These are phyloP conservation scores for Tetrahymena malaccensis DNA, from an alignment of 73 alveolate genomes.

Conservation along the genomic window DNA sequence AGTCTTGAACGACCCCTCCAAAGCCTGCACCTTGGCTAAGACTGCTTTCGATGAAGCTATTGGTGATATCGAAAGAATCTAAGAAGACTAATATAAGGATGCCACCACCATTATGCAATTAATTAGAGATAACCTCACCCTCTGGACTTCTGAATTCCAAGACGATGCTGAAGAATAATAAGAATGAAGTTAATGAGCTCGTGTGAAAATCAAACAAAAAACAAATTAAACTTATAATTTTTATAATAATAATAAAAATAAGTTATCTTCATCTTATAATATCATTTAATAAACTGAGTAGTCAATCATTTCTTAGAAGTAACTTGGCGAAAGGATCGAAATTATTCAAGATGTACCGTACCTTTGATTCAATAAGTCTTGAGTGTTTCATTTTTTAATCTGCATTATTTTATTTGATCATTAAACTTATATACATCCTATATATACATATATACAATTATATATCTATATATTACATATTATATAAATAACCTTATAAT, in stretches of 20 bases:
- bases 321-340: background rate
- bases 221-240: background rate
- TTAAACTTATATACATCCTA: background rate
- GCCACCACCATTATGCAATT: conserved; percentile 50
- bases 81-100: conserved; percentile 56
- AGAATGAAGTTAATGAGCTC: background rate
- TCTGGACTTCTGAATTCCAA: conserved; percentile 49
- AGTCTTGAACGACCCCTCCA: conserved; percentile 63
- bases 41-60: conserved; percentile 61
- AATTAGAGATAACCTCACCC: conserved; percentile 47
- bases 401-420: background rate
- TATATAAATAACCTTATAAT: background rate
- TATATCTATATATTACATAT: background rate
- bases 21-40: conserved; percentile 71
- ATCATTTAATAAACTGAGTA: background rate
- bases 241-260: background rate
- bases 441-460: background rate
- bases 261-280: background rate
- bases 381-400: background rate
- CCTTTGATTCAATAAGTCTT: background rate
- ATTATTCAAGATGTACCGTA: background rate
- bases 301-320: background rate
- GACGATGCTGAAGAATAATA: conserved; percentile 24
- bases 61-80: conserved; percentile 53
- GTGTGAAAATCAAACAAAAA: background rate